Conservation (phyloP, 2,329 filamentous ascomycete genomes). For the Phyllosticta citrichinensis region DNA sequence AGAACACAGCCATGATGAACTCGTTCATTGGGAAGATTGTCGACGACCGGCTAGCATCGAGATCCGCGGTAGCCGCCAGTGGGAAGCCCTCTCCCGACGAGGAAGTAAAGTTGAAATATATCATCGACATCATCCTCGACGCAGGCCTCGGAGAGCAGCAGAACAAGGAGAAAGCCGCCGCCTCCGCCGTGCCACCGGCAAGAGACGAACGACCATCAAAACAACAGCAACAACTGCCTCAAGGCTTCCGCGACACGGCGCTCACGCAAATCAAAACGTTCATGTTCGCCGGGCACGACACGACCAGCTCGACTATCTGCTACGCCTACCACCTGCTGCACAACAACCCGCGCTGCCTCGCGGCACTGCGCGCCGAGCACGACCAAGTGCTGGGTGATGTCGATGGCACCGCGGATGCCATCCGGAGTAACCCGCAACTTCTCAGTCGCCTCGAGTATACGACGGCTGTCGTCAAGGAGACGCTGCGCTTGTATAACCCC, state of each 20-base stretch:
- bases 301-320: constrained; percentile 22
- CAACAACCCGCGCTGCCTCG: constrained; percentile 17
- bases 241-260: neutral
- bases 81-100: neutral
- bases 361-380: constrained; percentile 20
- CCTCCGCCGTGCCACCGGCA: neutral
- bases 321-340: constrained; percentile 22
- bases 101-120: neutral
- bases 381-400: constrained; percentile 22
- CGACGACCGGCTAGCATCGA: neutral
- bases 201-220: neutral
- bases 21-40: neutral
- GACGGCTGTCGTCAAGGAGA: constrained; percentile 27
- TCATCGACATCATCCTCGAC: neutral
- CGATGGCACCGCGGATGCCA: constrained; percentile 8
- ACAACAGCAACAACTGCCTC: neutral
- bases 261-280: constrained; percentile 20
- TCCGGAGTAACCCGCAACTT: constrained; percentile 16
- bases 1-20: neutral
- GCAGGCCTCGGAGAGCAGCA: neutral
- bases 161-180: neutral
- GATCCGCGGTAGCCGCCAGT: neutral
- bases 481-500: constrained; percentile 22
- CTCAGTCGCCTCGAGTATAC: constrained; percentile 23
- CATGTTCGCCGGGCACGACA: constrained; percentile 28